Evolutionary conservation across 2,329 filamentous ascomycete genomes (phyloP), one percentile per base, ranked within the genome.

Genomic region (Fusarium cicatricum): DNA sequence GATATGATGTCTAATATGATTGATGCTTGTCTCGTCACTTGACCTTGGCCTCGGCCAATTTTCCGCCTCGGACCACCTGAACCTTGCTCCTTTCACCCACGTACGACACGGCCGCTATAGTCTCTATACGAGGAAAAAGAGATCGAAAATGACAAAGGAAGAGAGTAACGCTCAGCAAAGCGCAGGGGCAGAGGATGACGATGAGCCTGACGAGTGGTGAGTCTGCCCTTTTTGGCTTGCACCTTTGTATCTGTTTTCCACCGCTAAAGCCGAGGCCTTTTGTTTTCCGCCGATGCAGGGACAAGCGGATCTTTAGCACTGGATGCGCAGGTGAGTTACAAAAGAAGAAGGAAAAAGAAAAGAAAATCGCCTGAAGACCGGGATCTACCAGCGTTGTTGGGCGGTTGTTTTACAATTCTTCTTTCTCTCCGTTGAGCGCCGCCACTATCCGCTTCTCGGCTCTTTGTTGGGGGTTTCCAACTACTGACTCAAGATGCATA

Each of bases 251-350:
- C 38, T 31, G 45, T 32, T 16, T 33, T n/a, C 21, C 3, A 12
- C 29, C 29, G 28, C 42, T 49, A 53, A 63, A 60, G 48, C 69
- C 66, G 68, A 69, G 62, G 23, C 67, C 68, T 65, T 54, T 51
- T n/a, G n/a, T 48, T 56, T 40, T 52, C 59, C 50, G 63, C 36
- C 42, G 28, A 53, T 66, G 55, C 72, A 98, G 94, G 94, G 93
- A 98, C 80, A 94, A 97, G 84, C 85, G 95, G 72, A 98, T 98
- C 75, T 96, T 92, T 80, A 97, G 92, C 80, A 98, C 94, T 3
- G 95, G 94, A 54, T 98, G 94, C 72, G 86, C 92, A 76, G 88
- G 94, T 96, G 78, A 71, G 79, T 59, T 36, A 14, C 12, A 46
- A 28, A 11, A 29, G 28, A 34, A 36, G 11, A 39, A 21, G 11